Evolutionary conservation across 495 filamentous ascomycete genomes (phyloP).

Genomic region (Extremus antarcticus): DNA sequence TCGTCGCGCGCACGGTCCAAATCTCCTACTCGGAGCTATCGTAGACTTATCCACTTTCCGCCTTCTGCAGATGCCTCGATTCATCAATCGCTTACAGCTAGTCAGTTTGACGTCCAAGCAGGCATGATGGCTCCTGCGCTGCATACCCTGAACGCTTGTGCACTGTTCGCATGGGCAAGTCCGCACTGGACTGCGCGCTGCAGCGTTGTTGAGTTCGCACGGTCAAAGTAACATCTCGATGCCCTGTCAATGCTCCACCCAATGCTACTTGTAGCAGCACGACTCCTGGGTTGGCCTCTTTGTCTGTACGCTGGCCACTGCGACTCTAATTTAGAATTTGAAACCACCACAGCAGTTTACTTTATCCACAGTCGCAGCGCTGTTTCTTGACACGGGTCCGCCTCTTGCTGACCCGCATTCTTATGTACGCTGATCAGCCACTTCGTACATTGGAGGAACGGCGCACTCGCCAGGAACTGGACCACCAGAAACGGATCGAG

Average conservation of each 20-base stretch:
- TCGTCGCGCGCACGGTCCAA: background rate
- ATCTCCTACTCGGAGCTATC: background rate
- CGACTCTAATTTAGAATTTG: slow-evolving; percentile 1
- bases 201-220: no score
- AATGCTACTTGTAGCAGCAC: background rate
- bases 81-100: background rate
- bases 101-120: background rate
- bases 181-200: background rate
- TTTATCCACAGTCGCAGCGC: background rate
- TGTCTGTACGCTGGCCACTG: background rate
- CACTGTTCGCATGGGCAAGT: background rate
- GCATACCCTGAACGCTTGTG: background rate
- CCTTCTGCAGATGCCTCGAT: background rate
- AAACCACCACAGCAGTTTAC: background rate
- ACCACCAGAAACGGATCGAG: background rate
- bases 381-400: background rate
- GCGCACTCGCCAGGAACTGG: background rate
- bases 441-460: background rate
- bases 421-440: background rate
- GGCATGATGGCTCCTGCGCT: background rate
- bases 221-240: no score
- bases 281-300: background rate
- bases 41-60: background rate
- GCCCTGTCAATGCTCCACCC: background rate
- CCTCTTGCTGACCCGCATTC: background rate